These are phyloP conservation scores for Penicillium coffeae DNA, from an alignment of 495 filamentous ascomycete species.

Conservation along the genomic window DNA sequence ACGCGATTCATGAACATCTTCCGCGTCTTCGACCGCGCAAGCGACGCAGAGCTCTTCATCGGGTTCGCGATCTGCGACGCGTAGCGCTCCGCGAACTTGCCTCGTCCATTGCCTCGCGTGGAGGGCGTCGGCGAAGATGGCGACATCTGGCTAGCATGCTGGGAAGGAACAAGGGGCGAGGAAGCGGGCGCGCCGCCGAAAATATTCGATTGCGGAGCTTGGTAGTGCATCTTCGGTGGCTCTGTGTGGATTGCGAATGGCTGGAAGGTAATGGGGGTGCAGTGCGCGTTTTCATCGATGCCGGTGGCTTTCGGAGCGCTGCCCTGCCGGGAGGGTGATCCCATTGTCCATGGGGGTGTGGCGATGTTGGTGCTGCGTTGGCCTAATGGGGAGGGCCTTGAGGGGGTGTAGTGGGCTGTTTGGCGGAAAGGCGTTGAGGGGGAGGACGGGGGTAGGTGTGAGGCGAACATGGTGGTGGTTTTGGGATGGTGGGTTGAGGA, in stretches of 20 bases:
- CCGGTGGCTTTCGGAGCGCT: constrained; percentile 7
- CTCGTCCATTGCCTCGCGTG: constrained; percentile 6
- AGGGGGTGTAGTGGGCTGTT: constrained; percentile 44
- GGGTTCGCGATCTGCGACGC: constrained; percentile 26
- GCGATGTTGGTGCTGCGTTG: constrained; percentile 21
- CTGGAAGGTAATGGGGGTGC: constrained; percentile 11
- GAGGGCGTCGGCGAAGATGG: constrained; percentile 12
- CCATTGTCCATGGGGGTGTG: constrained; percentile 27
- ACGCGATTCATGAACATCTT: constrained; percentile 75
- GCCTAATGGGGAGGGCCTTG: constrained; percentile 52
- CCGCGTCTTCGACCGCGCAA: constrained; percentile 32
- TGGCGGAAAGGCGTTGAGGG: constrained; percentile 28
- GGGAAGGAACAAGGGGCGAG: constrained; percentile 3
- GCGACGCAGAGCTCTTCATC: constrained; percentile 15
- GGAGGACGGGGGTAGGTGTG: constrained; percentile 46
- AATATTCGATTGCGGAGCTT: constrained; percentile 5
- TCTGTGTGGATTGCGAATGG: constrained; percentile 16
- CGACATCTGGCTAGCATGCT: constrained; percentile 3
- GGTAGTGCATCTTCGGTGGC: constrained; percentile 3
- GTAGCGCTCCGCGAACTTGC: constrained; percentile 30
- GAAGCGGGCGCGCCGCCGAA: constrained; percentile 5
- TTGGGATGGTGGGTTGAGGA: constrained; percentile 7
- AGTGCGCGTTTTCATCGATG: constrained; percentile 6
- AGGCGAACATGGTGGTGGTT: constrained; percentile 26
- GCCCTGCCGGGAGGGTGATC: constrained; percentile 9